Evolutionary conservation across 164 flowering plant species (phyloP).

Genomic region (Magnolia sinica): DNA sequence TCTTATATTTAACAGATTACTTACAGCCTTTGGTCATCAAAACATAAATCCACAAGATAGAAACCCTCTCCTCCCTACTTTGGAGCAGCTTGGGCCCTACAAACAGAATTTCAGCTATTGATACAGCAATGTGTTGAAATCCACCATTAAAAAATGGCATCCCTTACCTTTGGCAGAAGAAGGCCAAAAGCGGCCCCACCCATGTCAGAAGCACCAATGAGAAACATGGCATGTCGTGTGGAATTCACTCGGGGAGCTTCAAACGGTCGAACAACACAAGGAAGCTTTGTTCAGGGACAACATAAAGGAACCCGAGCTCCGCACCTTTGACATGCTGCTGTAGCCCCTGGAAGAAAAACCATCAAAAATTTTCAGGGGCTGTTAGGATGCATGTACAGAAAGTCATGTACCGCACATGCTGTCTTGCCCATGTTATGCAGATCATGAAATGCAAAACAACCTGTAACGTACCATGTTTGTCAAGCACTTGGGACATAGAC

Average conservation of each 20-base stretch:
- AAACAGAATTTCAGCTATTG: background rate
- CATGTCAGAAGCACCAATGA: background rate
- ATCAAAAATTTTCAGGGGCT: background rate
- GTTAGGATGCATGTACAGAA: background rate
- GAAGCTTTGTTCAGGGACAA: slow-evolving; percentile 82
- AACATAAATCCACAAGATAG: background rate
- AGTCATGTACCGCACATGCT: background rate
- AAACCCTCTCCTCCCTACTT: background rate
- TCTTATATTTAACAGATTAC: too few species aligned
- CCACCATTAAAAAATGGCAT: background rate
- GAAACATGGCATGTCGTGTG: background rate
- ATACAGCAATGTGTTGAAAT: background rate
- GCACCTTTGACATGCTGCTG: slow-evolving; percentile 87
- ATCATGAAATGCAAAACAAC: background rate
- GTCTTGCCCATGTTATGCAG: too few species aligned
- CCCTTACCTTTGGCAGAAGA: background rate
- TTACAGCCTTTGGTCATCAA: background rate
- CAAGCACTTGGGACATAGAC: too few species aligned
- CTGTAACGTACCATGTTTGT: background rate
- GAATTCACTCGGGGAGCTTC: slow-evolving; percentile 70
- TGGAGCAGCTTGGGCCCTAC: background rate
- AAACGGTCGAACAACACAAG: slow-evolving; percentile 85
- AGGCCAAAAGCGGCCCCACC: background rate
- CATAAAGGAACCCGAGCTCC: slow-evolving; percentile 83
- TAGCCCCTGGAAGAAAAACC: slow-evolving; percentile 47